Percentiles rank a stretch among this genome's conserved stretches.
These are phyloP conservation scores for Colletotrichum australisinense DNA, from an alignment of 2,329 filamentous ascomycete species.

Conservation along the genomic window DNA sequence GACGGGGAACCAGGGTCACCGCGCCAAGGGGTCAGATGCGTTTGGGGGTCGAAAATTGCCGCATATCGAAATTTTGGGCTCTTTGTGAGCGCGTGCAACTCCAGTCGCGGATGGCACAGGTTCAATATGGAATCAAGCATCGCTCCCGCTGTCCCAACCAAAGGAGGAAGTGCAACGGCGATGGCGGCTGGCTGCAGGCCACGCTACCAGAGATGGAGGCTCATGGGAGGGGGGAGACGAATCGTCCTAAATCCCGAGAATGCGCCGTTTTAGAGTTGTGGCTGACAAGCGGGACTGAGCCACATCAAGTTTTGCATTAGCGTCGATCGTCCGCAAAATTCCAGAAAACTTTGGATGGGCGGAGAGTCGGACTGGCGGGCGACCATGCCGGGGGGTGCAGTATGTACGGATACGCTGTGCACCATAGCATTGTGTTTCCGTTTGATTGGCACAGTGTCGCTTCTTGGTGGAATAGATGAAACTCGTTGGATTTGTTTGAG, in stretches of 20 bases:
- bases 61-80: background rate
- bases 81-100: background rate
- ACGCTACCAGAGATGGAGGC: background rate
- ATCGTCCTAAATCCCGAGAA: conserved; percentile 23
- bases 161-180: background rate
- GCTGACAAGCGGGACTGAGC: conserved; percentile 33
- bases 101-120: too few relatives aligned
- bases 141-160: background rate
- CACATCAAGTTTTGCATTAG: conserved; percentile 33
- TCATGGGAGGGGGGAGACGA: background rate
- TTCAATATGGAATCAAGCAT: background rate
- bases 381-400: background rate
- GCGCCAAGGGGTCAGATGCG: background rate
- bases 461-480: conserved; percentile 1
- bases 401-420: too few relatives aligned
- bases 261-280: conserved; percentile 35
- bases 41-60: background rate
- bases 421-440: conserved; percentile 12
- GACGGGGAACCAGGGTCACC: conserved; percentile 8
- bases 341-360: conserved; percentile 21
- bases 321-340: conserved; percentile 30
- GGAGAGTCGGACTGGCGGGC: background rate
- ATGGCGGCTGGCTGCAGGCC: background rate
- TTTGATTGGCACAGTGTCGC: conserved; percentile 15
- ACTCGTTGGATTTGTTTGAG: conserved; percentile 14